Evolutionary conservation across 2,329 filamentous ascomycete genomes (phyloP).

Genomic region (Sarocladium oryzae): DNA sequence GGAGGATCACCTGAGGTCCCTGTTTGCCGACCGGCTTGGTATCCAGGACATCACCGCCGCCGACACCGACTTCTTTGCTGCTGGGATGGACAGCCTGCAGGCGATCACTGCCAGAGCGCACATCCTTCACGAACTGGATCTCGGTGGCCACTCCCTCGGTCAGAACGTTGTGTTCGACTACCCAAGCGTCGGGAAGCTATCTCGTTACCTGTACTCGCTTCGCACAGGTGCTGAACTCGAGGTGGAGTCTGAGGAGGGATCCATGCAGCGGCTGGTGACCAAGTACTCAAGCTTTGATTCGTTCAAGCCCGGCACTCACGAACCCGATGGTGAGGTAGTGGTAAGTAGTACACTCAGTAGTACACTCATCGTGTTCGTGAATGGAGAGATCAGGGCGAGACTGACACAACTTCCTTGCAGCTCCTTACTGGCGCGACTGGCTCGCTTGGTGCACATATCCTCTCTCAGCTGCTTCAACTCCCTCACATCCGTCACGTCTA

Average conservation of each 20-base stretch:
- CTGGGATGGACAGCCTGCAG: constrained; percentile 53
- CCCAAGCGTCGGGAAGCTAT: constrained; percentile 38
- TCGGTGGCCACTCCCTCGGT: constrained; percentile 38
- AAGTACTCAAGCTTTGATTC: constrained; percentile 12
- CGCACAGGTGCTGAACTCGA: constrained; percentile 23
- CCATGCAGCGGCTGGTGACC: constrained; percentile 16
- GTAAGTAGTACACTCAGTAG: background rate
- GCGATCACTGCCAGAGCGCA: constrained; percentile 47
- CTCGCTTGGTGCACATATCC: constrained; percentile 53
- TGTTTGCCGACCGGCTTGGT: constrained; percentile 15
- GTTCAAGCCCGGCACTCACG: background rate
- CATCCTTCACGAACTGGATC: constrained; percentile 44
- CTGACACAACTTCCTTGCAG: too few relatives aligned
- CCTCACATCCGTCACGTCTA: constrained; percentile 46
- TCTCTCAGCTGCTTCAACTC: constrained; percentile 49
- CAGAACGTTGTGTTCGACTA: constrained; percentile 56
- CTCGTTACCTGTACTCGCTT: constrained; percentile 35
- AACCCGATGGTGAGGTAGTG: background rate
- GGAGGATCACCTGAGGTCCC: constrained; percentile 25
- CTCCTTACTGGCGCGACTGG: constrained; percentile 57
- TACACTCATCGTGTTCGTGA: too few relatives aligned
- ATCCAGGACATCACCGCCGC: background rate
- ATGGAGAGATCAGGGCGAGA: too few relatives aligned
- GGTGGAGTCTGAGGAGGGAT: constrained; percentile 20
- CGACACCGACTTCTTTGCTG: constrained; percentile 48